Evolutionary conservation across 306 rosid species (phyloP), one percentile per base, ranked within the genome.

Genomic region (Quercus bicolor): DNA sequence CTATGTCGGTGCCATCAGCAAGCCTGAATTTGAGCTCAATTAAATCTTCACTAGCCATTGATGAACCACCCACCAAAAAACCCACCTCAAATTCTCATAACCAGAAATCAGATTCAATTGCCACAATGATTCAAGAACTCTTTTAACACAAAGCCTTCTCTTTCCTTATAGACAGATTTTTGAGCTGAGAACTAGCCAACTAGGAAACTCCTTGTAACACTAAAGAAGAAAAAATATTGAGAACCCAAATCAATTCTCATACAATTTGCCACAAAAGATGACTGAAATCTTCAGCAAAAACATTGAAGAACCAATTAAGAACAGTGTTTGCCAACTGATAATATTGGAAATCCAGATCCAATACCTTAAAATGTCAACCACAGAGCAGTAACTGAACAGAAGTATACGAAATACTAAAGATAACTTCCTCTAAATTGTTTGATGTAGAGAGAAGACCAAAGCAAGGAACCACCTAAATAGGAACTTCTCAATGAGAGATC

Each of bases 1-100:
- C 88, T 19, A 85, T 82, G 45, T 85, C 88, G 26, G 81, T 75
- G 64, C 88, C 88, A 82, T 85, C 88, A 7, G 76, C 61, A 55
- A 85, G 85, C 80, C 88, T 85, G 73, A 85, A 82, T 75, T 78
- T 85, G 65, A 85, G 74, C 55, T 85, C 86, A 64, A 85, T 76
- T 72, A 82, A 81, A 82, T 85, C 86, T 78, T 81, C 86, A 28
- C 52, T 61, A 31, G 83, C 88, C 88, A 85, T 85, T 57, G 76
- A 64, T 61, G 79, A 68, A 76, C 20, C 60, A 23, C 65, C 40
- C 65, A 43, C 74, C 51, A 54, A 23, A 23, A 62, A 75, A 6
- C 74, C 76, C 79, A 60, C 79, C 75, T 80, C 85, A 84, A 43
- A 77, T 80, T 84, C 72, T 78, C 85, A 70, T 55, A 64, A 28